These are phyloP conservation scores for Pseudocercospora eumusae DNA, from an alignment of 2,329 filamentous ascomycete species.

Conservation along the genomic window DNA sequence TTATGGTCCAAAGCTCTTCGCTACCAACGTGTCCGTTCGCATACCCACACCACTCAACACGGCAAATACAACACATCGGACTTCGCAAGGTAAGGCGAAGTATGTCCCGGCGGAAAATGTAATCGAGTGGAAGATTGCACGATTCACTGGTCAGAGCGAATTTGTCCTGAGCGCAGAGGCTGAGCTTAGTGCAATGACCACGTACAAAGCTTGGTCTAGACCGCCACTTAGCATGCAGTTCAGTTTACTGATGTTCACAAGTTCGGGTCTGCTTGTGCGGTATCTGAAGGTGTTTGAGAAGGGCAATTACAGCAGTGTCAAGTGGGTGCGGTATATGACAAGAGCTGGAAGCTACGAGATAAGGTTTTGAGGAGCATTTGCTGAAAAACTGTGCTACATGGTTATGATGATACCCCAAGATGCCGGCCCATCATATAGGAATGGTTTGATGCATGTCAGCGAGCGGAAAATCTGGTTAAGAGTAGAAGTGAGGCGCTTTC, in stretches of 20 bases:
- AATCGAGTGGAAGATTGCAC: slow-evolving; percentile 97
- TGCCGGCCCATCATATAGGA: neutral
- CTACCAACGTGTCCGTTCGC: slow-evolving; percentile 90
- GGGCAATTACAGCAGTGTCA: slow-evolving; percentile 97
- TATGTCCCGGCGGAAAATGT: slow-evolving; percentile 98
- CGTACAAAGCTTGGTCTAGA: slow-evolving; percentile 93
- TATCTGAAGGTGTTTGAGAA: slow-evolving; percentile 99
- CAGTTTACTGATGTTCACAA: slow-evolving; percentile 96
- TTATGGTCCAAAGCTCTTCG: slow-evolving; percentile 93
- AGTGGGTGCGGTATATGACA: slow-evolving; percentile 99
- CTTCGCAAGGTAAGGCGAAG: slow-evolving; percentile 94
- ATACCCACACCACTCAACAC: slow-evolving; percentile 97
- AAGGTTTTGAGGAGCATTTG: slow-evolving; percentile 23
- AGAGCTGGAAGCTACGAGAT: slow-evolving; percentile 97
- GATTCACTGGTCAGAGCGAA: slow-evolving; percentile 98
- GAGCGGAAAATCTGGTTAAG: neutral
- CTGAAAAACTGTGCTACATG: neutral
- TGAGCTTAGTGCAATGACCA: slow-evolving; percentile 92
- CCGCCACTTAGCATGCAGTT: slow-evolving; percentile 92
- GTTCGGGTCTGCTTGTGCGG: slow-evolving; percentile 83
- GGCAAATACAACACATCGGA: slow-evolving; percentile 86
- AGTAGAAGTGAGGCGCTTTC: neutral
- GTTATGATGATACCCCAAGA: neutral
- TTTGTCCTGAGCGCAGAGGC: slow-evolving; percentile 94
- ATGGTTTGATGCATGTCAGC: neutral